Base-by-base conservation (phyloP, 768 basidiomycete genomes). In the Podaxis sp. region DNA sequence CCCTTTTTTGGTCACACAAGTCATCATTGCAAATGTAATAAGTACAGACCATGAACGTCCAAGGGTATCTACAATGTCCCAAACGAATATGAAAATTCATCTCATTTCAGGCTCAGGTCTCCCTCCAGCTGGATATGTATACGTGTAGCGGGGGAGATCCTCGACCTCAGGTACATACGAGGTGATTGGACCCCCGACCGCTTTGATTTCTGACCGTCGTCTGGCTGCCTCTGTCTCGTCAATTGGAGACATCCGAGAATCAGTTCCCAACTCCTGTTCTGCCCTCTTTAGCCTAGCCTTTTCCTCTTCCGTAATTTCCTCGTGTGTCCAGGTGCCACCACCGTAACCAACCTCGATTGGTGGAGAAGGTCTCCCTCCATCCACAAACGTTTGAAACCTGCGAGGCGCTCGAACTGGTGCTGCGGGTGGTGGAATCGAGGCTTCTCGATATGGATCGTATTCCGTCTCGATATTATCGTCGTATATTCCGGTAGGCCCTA, bases 361-460 rank as follows among this genome's bases (percentile, higher is more conserved):
- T 8, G 66, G 62, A 24, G 68, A 39, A 0, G 70, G 67, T 42
- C 49, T 38, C 26, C 63, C 55, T 56, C 52, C 65, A 53, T 61
- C 67, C 48, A 64, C 52, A 39, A 51, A 58, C 15, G 54, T 63
- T 17, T 30, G 24, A 46, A 63, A 56, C 51, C 59, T 42, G 53
- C 59, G 52, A 51, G 39, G 55, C 13, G 19, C 44, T 39, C 57
- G 52, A 28, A 57, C 39, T 42, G 60, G 60, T 24, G 63, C 63
- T 15, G 49, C 65, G 36, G 64, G 59, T 44, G 60, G 51, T 57
- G 54, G 42, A 15, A 59, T 54, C 19, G 57, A 60, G 13, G 71
- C 68, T 44, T 77, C 78, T 40, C 70, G 69, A 57, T 82, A 82
- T 6, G 80, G 80, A 57, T 82, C 69, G 54, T 76, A 81, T 63